Evolutionary conservation across 225 moss, liverwort and hornwort genomes (phyloP).

Genomic region (Antitrichia curtipendula): DNA sequence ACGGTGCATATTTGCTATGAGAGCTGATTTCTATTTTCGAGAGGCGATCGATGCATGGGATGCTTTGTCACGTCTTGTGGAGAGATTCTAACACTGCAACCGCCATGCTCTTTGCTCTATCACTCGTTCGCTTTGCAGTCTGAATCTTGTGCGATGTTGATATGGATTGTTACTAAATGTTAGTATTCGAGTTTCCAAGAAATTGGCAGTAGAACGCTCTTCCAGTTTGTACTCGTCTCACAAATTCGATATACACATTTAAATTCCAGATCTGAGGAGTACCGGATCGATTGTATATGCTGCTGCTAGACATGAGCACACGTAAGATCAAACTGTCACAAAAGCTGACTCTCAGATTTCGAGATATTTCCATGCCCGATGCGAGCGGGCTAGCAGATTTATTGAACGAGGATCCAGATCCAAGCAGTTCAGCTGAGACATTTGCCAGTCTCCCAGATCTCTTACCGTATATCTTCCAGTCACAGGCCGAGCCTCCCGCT

Average conservation of each 20-base stretch:
- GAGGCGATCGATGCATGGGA: neutral
- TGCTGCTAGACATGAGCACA: slow-evolving; percentile 20
- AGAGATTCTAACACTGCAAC: neutral
- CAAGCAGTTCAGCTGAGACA: slow-evolving; percentile 22
- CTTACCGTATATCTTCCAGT: slow-evolving; percentile 25
- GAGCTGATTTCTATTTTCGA: neutral
- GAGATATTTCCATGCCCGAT: slow-evolving; percentile 13
- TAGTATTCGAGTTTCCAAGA: neutral
- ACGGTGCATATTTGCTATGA: neutral
- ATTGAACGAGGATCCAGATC: slow-evolving; percentile 1
- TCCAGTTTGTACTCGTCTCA: neutral
- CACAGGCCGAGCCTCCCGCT: neutral
- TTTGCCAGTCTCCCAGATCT: slow-evolving; percentile 43
- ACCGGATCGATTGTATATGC: neutral
- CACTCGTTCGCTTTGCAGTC: neutral
- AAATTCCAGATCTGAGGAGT: neutral
- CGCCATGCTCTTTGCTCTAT: neutral
- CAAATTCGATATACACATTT: neutral
- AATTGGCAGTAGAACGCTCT: neutral
- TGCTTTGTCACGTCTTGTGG: neutral
- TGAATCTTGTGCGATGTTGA: neutral
- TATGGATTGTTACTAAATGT: neutral
- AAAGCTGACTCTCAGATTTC: slow-evolving; percentile 34
- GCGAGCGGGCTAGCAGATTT: neutral
- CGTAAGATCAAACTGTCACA: slow-evolving; percentile 42